phyloP scores from a whole-genome alignment of 352 stramenopile species.

The Salisapilia sapeloensis region DNA sequence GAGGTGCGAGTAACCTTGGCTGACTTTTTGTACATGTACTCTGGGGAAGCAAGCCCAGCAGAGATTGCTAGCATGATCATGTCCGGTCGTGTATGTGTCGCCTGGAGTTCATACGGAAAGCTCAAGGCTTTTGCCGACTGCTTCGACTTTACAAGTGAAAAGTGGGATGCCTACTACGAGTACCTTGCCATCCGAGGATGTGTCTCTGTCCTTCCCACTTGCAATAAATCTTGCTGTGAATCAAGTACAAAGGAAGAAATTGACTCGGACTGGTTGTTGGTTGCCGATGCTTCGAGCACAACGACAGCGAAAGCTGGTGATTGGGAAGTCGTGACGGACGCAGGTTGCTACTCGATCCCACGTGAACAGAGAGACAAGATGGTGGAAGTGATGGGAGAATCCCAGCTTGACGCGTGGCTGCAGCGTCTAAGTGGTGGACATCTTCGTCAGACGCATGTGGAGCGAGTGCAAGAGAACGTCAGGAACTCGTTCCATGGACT shows the following conservation, averaged over 20 bases:
- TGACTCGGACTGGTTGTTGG: constrained; percentile 66
- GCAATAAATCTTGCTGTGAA: constrained; percentile 39
- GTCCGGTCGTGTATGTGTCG: constrained; percentile 65
- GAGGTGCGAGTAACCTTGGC: constrained; percentile 55
- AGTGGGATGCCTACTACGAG: constrained; percentile 65
- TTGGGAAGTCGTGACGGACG: constrained; percentile 60
- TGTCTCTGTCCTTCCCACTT: constrained; percentile 13
- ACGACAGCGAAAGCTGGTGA: constrained; percentile 16
- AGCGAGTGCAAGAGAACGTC: constrained; percentile 23
- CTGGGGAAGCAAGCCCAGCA: constrained; percentile 43
- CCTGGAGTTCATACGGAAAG: constrained; percentile 69
- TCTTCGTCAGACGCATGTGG: constrained; percentile 7
- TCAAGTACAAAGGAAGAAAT: constrained; percentile 59
- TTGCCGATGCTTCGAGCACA: constrained; percentile 39
- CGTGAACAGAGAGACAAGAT: constrained; percentile 49
- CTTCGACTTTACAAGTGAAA: constrained; percentile 73
- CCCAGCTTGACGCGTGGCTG: constrained; percentile 54
- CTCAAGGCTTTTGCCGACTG: constrained; percentile 72
- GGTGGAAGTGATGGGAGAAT: constrained; percentile 26
- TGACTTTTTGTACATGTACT: constrained; percentile 82
- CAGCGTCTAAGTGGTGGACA: constrained; percentile 28
- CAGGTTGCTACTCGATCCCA: constrained; percentile 29
- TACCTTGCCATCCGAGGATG: constrained; percentile 11
- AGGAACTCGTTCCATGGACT: constrained; percentile 38
- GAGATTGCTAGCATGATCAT: constrained; percentile 77